These are phyloP conservation scores for Furcasterigmium sp. DNA, from an alignment of 2,329 filamentous ascomycete species.

Conservation along the genomic window DNA sequence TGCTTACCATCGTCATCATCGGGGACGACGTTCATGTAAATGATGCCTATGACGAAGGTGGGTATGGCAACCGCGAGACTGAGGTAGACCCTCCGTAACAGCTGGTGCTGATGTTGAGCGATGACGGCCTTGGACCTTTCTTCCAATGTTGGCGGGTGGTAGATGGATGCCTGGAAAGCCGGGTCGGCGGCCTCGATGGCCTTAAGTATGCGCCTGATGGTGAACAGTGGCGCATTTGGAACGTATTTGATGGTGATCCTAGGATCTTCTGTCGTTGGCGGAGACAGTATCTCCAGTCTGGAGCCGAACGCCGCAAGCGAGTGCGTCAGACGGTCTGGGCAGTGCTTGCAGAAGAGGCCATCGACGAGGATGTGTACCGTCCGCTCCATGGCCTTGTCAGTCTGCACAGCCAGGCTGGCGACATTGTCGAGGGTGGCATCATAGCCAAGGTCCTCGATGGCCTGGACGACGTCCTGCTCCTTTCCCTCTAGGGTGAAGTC, in stretches of 20 bases:
- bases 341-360: constrained; percentile 72
- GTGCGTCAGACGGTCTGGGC: constrained; percentile 52
- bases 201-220: constrained; percentile 67
- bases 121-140: constrained; percentile 73
- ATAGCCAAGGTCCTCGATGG: constrained; percentile 51
- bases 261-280: constrained; percentile 55
- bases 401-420: constrained; percentile 23
- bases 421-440: constrained; percentile 48
- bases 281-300: constrained; percentile 45
- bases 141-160: constrained; percentile 78
- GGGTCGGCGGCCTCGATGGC: constrained; percentile 62
- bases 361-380: constrained; percentile 62
- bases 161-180: constrained; percentile 62
- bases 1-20: constrained; percentile 49
- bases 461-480: constrained; percentile 18
- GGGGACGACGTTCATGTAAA: constrained; percentile 81
- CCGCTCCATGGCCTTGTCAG: constrained; percentile 29
- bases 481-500: constrained; percentile 30
- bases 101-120: constrained; percentile 59
- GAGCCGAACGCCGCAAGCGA: constrained; percentile 49
- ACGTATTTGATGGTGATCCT: constrained; percentile 67
- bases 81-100: constrained; percentile 66
- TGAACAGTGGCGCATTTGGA: constrained; percentile 63
- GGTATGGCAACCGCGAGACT: constrained; percentile 69
- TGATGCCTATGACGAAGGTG: constrained; percentile 80